phyloP scores from a whole-genome alignment of 805 yeast species.

The Yarrowia yakushimensis region DNA sequence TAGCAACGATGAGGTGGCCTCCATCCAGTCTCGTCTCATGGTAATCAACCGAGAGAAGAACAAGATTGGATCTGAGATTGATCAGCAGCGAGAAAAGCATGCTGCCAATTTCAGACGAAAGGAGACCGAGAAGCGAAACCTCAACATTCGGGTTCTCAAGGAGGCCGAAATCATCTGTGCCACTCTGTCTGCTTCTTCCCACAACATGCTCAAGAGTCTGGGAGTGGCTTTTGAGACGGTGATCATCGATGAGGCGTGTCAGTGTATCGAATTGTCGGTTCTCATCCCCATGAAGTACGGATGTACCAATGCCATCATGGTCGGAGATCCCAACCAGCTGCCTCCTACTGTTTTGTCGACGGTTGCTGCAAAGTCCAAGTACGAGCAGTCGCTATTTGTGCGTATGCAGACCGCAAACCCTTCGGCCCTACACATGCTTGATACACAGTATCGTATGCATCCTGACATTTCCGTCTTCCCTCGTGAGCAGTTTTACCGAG shows the following conservation, averaged over 20 bases:
- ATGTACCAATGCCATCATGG: conserved; percentile 86
- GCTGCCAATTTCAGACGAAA: conserved; percentile 66
- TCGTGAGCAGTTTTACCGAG: conserved; percentile 72
- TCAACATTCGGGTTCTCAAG: conserved; percentile 67
- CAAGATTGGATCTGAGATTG: conserved; percentile 67
- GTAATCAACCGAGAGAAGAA: conserved; percentile 59
- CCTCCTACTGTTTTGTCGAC: conserved; percentile 96
- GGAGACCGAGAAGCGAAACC: conserved; percentile 71
- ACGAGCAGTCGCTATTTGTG: conserved; percentile 90
- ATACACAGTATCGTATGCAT: conserved; percentile 97
- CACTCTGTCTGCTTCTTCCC: conserved; percentile 92
- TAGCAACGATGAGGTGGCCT: conserved; percentile 15
- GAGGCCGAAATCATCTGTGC: conserved; percentile 85
- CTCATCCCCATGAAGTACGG: conserved; percentile 92
- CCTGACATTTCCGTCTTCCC: conserved; percentile 88
- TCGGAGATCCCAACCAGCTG: conserved; percentile 96
- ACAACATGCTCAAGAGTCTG: conserved; percentile 71
- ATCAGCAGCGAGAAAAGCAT: conserved; percentile 71
- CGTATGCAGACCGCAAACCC: conserved; percentile 74
- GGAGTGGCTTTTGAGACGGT: conserved; percentile 83
- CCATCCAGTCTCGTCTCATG: conserved; percentile 43
- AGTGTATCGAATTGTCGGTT: conserved; percentile 88
- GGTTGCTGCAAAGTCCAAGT: conserved; percentile 71
- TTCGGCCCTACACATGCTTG: conserved; percentile 63
- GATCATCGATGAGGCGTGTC: conserved; percentile 95